These are phyloP conservation scores for Aureobasidium mangrovei DNA, from an alignment of 2,329 filamentous ascomycete species.

Conservation along the genomic window DNA sequence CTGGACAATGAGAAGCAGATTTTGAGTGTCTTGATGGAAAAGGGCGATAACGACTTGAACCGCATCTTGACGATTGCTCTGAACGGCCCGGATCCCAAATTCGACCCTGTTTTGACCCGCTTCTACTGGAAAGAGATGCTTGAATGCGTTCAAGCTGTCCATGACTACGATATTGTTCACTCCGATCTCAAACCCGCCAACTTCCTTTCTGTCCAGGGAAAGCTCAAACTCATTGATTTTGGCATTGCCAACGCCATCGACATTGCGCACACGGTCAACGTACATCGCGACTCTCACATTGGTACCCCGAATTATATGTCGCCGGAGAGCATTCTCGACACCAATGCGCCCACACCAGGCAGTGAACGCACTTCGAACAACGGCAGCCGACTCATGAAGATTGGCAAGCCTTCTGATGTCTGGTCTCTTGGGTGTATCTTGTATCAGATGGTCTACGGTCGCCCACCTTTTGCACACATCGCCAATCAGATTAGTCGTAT, in stretches of 20 bases:
- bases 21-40: conserved; percentile 90
- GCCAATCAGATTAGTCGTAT: conserved; percentile 77
- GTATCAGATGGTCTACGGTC: conserved; percentile 97
- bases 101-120: conserved; percentile 87
- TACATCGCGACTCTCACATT: conserved; percentile 89
- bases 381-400: conserved; percentile 58
- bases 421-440: conserved; percentile 96
- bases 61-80: conserved; percentile 66
- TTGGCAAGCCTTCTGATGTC: conserved; percentile 91
- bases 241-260: conserved; percentile 97
- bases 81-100: conserved; percentile 59
- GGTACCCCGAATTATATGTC: conserved; percentile 99
- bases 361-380: conserved; percentile 27
- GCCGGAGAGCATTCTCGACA: conserved; percentile 84
- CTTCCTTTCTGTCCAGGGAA: conserved; percentile 84
- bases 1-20: conserved; percentile 86
- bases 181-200: conserved; percentile 96
- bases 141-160: conserved; percentile 83
- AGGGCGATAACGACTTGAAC: conserved; percentile 88
- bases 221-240: conserved; percentile 94
- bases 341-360: conserved; percentile 50
- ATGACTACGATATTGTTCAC: conserved; percentile 86
- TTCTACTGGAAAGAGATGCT: conserved; percentile 99
- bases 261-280: conserved; percentile 90
- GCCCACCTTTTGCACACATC: conserved; percentile 90